These are phyloP conservation scores for Alternaria gansuensis DNA, from an alignment of 2,329 filamentous ascomycete genomes.

Conservation along the genomic window DNA sequence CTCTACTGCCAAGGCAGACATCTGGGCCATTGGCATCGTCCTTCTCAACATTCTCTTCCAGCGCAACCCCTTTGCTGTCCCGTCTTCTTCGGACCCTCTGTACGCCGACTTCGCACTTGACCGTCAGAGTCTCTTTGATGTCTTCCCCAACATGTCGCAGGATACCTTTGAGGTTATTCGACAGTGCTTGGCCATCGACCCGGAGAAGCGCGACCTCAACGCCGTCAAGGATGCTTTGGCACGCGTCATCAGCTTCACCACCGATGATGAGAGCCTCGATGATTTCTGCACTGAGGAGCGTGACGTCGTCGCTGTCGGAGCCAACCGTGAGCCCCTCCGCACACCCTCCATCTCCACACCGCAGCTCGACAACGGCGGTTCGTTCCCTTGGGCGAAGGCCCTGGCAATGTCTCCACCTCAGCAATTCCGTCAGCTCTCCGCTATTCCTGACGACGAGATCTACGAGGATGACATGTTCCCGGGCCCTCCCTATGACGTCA, in stretches of 20 bases:
- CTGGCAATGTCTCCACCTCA: slow-evolving; percentile 78
- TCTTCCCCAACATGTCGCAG: slow-evolving; percentile 98
- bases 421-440: slow-evolving; percentile 81
- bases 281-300: slow-evolving; percentile 90
- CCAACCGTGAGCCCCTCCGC: slow-evolving; percentile 92
- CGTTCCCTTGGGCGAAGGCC: slow-evolving; percentile 95
- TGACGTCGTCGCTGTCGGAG: slow-evolving; percentile 77
- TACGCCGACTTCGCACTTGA: slow-evolving; percentile 94
- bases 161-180: slow-evolving; percentile 95
- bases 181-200: slow-evolving; percentile 90
- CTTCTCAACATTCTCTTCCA: slow-evolving; percentile 96
- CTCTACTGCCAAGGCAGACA: slow-evolving; percentile 89
- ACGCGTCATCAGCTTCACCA: slow-evolving; percentile 89
- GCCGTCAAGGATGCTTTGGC: slow-evolving; percentile 80
- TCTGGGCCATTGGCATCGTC: slow-evolving; percentile 98
- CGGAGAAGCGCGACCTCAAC: slow-evolving; percentile 82
- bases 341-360: slow-evolving; percentile 95
- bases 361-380: slow-evolving; percentile 74
- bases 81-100: slow-evolving; percentile 87
- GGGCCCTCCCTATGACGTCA: slow-evolving; percentile 78
- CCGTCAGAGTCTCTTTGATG: slow-evolving; percentile 94
- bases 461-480: slow-evolving; percentile 88
- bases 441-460: slow-evolving; percentile 79
- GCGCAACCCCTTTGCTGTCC: slow-evolving; percentile 92
- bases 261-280: slow-evolving; percentile 87